phyloP scores from a whole-genome alignment of 495 filamentous ascomycete species.

The Monascus purpureus region DNA sequence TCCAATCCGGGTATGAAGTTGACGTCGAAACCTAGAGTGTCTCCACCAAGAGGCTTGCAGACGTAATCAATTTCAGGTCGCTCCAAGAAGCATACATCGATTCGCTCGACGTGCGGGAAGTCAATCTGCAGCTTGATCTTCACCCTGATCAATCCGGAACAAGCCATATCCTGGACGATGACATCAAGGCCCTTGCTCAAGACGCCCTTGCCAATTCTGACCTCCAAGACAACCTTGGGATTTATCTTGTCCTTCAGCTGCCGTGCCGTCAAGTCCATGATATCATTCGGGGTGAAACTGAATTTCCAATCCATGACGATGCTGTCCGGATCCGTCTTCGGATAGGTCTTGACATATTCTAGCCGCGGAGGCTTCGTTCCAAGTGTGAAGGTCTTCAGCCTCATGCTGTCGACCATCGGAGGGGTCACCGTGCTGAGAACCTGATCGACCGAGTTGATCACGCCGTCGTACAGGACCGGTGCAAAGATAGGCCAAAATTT shows the following conservation, averaged over 20 bases:
- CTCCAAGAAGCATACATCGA: conserved; percentile 80
- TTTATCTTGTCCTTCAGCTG: conserved; percentile 93
- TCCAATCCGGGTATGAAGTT: conserved; percentile 95
- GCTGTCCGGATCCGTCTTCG: conserved; percentile 86
- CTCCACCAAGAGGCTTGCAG: conserved; percentile 93
- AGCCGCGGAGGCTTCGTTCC: conserved; percentile 90
- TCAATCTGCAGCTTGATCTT: conserved; percentile 95
- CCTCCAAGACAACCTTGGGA: conserved; percentile 88
- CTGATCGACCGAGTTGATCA: conserved; percentile 89
- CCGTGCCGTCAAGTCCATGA: conserved; percentile 72
- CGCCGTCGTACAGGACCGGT: conserved; percentile 78
- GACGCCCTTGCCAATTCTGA: conserved; percentile 85
- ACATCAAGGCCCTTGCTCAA: conserved; percentile 94
- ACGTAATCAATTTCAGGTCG: conserved; percentile 78
- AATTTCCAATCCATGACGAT: conserved; percentile 99
- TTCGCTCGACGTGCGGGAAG: conserved; percentile 85
- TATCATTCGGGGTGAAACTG: conserved; percentile 95
- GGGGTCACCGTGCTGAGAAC: conserved; percentile 85
- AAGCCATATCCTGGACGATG: conserved; percentile 95
- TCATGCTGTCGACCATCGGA: conserved; percentile 82
- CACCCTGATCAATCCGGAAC: conserved; percentile 83
- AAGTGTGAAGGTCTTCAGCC: conserved; percentile 79
- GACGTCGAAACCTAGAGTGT: conserved; percentile 92
- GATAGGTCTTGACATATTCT: conserved; percentile 96
- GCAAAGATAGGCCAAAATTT: conserved; percentile 99